Base-by-base conservation (phyloP, 495 filamentous ascomycete species). In the Aspergillus leporis region DNA sequence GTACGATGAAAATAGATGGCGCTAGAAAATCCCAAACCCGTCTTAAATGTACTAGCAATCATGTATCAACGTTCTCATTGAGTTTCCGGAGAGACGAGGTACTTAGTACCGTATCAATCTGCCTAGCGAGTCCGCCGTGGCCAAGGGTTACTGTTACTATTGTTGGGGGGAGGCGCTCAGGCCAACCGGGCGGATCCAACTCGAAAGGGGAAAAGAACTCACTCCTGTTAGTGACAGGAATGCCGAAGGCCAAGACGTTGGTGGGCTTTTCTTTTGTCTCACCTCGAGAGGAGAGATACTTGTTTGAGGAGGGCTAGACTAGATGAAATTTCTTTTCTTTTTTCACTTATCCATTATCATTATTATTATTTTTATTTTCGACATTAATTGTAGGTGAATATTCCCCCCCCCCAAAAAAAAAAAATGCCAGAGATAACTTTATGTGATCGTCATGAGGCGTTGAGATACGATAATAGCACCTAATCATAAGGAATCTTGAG, bases 131-230 rank as follows among this genome's bases (percentile, higher is more conserved):
- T 28, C 25, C 25, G 48, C 48, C 30, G n/a, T 6, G 48, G 48
- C 21, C 22, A 28, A 30, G 23, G 22, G 31, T 32, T n/a, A 19
- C 25, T 7, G 31, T 32, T n/a, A 19, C 25, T 7, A 51, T 51
- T 32, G 48, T 51, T 51, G 30, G 48, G 6, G n/a, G 40, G 14
- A 1, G 48, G 22, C 48, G 48, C 48, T 51, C 48, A 51, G 48
- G n/a, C 48, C 48, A 51, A 19, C 13, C 7, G 10, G 48, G 21
- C n/a, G 48, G n/a, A 51, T 51, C n/a, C 22, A 51, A 32, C 30
- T 28, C 10, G 14, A 51, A 51, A 30, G 22, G 48, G 40, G 40
- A 43, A 43, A 43, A 19, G 40, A 18, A 21, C 32, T 43, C 6
- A 43, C n/a, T n/a, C n/a, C n/a, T n/a, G n/a, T n/a, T n/a, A 41